Evolutionary conservation across 768 basidiomycete genomes (phyloP), one percentile per base, ranked within the genome.

Genomic region (Clavulina sp.): DNA sequence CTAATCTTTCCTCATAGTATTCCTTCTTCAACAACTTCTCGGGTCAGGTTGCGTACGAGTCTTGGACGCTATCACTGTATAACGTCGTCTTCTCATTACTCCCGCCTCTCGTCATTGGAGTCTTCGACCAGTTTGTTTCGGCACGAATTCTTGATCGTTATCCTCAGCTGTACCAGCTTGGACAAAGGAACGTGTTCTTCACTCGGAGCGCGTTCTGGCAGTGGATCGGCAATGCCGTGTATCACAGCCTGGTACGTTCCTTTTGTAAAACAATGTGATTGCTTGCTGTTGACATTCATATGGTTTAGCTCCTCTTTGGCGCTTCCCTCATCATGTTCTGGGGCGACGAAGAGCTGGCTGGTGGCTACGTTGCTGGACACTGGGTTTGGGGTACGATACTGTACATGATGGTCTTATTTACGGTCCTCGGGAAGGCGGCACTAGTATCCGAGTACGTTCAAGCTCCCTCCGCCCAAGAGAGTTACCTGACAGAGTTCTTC

Each of bases 21-120:
- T 95, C 95, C 6, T 93, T 96, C 72, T 87, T 92, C 76, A 99
- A 97, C 73, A 95, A 93, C 60, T 97, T 95, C 69, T 99, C 95
- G 0, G 95, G 95, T 19, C 95, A 97, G 64, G 92, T 97, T 56
- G 85, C 89, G 48, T 92, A 91, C 63, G 95, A 99, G 68, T 95
- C 92, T 21, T 99, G 95, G 95, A 93, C 95, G 5, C 75, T 97
- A 60, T 91, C 95, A 0, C 73, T 92, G 60, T 97, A 95, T 71
- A 95, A 95, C 62, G 88, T 97, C 59, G 65, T 95, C 47, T 97
- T 97, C 70, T 93, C 93, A 36, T 76, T 99, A 32, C 73, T 99
- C 1, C 93, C 95, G 0, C 95, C 95, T 0, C 74, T 99, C 48
- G 95, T 99, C 50, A 93, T 99, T 58, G 95, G 95, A 33, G 75